Evolutionary conservation across 768 basidiomycete genomes (phyloP).

Genomic region (Chalciporus sphaerocephalus): DNA sequence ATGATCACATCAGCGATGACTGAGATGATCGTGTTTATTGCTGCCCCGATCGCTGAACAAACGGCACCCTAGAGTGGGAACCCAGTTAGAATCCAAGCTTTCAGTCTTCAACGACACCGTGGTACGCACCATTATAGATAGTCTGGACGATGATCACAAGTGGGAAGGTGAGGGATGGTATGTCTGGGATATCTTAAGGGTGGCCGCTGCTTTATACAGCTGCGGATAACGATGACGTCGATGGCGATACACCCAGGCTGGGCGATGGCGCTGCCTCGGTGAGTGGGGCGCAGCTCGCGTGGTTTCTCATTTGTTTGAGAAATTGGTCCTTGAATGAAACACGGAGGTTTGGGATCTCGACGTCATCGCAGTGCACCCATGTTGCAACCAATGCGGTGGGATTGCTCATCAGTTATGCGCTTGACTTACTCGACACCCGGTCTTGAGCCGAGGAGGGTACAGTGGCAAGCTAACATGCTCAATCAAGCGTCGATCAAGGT

Average conservation of each 20-base stretch:
- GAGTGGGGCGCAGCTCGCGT: no score
- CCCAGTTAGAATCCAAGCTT: background rate
- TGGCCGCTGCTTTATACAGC: no score
- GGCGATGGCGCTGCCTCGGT: no score
- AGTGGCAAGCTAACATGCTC: slow-evolving; percentile 51
- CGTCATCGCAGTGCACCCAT: slow-evolving; percentile 58
- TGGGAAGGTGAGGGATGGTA: no score
- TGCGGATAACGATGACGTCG: no score
- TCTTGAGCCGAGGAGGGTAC: slow-evolving; percentile 56
- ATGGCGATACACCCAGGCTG: no score
- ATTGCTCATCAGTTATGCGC: slow-evolving; percentile 45
- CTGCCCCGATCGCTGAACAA: slow-evolving; percentile 59
- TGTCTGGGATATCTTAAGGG: no score
- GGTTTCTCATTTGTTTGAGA: no score
- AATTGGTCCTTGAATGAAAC: no score
- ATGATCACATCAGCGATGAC: slow-evolving; percentile 51
- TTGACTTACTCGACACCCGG: slow-evolving; percentile 37
- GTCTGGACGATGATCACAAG: no score
- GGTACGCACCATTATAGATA: slow-evolving; percentile 4
- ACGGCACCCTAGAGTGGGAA: slow-evolving; percentile 46
- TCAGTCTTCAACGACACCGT: background rate
- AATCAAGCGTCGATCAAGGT: slow-evolving; percentile 47
- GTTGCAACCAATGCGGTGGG: slow-evolving; percentile 53
- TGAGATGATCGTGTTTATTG: slow-evolving; percentile 53
- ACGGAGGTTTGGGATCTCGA: no score